Evolutionary conservation across 805 yeast genomes (phyloP).

Genomic region (Kazachstania taianensis): DNA sequence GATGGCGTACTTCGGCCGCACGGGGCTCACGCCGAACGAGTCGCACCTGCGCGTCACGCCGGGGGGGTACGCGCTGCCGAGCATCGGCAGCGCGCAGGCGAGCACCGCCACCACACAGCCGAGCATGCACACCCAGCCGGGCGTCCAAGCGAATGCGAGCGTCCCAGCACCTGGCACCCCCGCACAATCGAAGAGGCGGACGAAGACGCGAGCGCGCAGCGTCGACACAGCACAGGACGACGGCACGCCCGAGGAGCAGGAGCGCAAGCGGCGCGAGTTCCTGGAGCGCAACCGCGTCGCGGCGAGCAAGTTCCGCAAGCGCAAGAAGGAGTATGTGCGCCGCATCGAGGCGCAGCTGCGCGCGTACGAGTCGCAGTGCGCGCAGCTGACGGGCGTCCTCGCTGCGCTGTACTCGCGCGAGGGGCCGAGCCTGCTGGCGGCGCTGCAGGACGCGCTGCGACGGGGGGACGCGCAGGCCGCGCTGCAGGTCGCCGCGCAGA

Average conservation of each 20-base stretch:
- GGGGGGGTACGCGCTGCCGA: conserved; percentile 30
- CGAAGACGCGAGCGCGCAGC: conserved; percentile 1
- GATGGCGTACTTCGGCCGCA: conserved; percentile 22
- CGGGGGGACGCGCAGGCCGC: conserved; percentile 17
- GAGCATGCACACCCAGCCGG: no score
- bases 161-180: background rate
- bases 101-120: background rate
- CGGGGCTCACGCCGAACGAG: conserved; percentile 73
- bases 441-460: conserved; percentile 15
- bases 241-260: conserved; percentile 69
- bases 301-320: conserved; percentile 88
- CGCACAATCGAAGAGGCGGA: conserved; percentile 1
- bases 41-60: conserved; percentile 63
- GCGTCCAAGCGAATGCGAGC: no score
- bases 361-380: conserved; percentile 60
- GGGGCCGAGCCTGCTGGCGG: background rate
- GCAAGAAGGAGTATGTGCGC: conserved; percentile 80
- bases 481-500: conserved; percentile 14
- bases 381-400: conserved; percentile 30
- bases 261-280: conserved; percentile 51
- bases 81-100: background rate
- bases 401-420: conserved; percentile 1
- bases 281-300: conserved; percentile 90
- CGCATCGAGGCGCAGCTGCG: conserved; percentile 74
- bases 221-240: conserved; percentile 22